Evolutionary conservation across 140 eudicot species (phyloP), one percentile per base, ranked within the genome.

Genomic region (Anethum foeniculum): DNA sequence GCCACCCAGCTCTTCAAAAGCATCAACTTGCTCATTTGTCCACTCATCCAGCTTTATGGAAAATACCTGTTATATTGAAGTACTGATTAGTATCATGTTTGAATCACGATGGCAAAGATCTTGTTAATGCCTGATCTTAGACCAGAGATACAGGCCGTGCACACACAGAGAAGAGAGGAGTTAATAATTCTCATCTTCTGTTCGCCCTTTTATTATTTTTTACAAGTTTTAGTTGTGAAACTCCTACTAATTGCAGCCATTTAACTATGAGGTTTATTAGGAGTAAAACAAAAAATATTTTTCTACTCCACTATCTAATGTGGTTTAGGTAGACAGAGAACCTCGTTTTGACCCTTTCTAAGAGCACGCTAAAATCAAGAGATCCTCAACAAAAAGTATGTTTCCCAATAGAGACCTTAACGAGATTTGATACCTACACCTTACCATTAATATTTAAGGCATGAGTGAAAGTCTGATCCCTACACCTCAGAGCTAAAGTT

Each of bases 11-110:
- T 88, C 87, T 52, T 81, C 81, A 75, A 95, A 87, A 0, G 34
- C 80, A 82, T 92, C 88, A 68, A 95, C 99, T 89, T 95, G 95
- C 46, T 92, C 97, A 78, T 89, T 84, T 68, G 93, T 90, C 99
- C 97, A 95, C 3, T 95, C 99, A 76, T 94, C 99, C 79, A 94
- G 87, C 71, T 89, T 94, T 71, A 90, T 90, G 16, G 97, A 94
- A 77, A 92, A 92, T 25, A 94, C 93, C 97, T 94, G 85, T 54
- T 16, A 41, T 76, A 78, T 75, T 44, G 73, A 82, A 52, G 12
- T 28, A 67, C 4, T n/a, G 38, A 62, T 38, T n/a, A 28, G 4
- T 15, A 65, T 49, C 27, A 23, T 73, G 27, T 75, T 46, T 30
- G 21, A 74, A 28, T 12, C 5, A 72, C 44, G 5, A 7, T 21